phyloP scores from a whole-genome alignment of 2,329 filamentous ascomycete species.

The Thyridium curvatum region DNA sequence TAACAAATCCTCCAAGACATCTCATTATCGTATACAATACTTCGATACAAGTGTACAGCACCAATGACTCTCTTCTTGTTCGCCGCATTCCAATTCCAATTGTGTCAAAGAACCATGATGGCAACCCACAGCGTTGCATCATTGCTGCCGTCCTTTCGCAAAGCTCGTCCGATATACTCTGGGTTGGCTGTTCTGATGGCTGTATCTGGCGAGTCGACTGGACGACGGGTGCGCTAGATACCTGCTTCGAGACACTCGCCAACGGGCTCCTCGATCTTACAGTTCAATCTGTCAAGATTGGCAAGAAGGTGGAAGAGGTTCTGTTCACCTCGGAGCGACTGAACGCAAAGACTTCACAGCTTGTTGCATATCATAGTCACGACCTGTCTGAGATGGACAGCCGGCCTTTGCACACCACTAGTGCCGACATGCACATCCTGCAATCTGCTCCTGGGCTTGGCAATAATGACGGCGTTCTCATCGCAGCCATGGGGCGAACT shows the following conservation, averaged over 20 bases:
- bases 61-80: constrained; percentile 72
- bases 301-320: constrained; percentile 31
- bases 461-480: constrained; percentile 50
- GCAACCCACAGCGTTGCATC: constrained; percentile 21
- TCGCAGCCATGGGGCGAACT: constrained; percentile 44
- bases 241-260: constrained; percentile 34
- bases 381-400: constrained; percentile 4
- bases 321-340: constrained; percentile 38
- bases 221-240: constrained; percentile 35
- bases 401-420: constrained; percentile 2
- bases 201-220: constrained; percentile 53
- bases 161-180: constrained; percentile 39
- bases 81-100: constrained; percentile 58
- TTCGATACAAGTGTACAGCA: constrained; percentile 74
- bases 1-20: constrained; percentile 33
- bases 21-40: constrained; percentile 70
- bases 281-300: constrained; percentile 30
- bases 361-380: constrained; percentile 10
- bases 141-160: constrained; percentile 33
- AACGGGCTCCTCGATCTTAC: constrained; percentile 39
- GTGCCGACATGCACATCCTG: constrained; percentile 36
- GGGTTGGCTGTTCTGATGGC: constrained; percentile 55
- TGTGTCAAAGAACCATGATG: constrained; percentile 11
- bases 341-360: background rate
- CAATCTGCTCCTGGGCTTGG: constrained; percentile 21